Evolutionary conservation across 345 rosid genomes (phyloP), one percentile per base, ranked within the genome.

Genomic region (Noccaea caerulescens): DNA sequence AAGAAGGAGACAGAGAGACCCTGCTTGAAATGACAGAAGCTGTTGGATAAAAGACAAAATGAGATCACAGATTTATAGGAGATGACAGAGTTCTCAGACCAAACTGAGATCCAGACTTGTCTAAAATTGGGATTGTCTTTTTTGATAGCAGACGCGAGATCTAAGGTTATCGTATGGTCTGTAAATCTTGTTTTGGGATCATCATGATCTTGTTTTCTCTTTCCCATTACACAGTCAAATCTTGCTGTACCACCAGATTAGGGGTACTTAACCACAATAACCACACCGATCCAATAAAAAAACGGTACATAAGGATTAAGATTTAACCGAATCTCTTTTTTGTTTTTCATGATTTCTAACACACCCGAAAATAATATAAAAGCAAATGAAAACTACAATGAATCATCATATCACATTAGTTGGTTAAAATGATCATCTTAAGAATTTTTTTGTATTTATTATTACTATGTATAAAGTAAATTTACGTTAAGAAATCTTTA

Each of bases 91-190:
- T 66, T 66, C 45, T 33, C 60, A 32, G 61, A 66, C 23, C 16
- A 75, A 53, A 68, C 58, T 68, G 69, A 49, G 79, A 68, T 68
- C 44, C 58, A 61, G 14, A 45, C 13, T 61, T 75, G 51, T 68
- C 79, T 68, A 75, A 75, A 75, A 36, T 14, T 75, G 51, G 65
- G 13, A 20, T 20, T 25, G 52, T 67, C 57, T 34, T 33, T 11
- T 33, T 11, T 1, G 11, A 74, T 45, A 61, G 52, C 16, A 11
- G 0, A 39, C 4, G 61, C 61, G 39, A 42, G 61, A 58, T 50
- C 30, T 18, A n/a, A n/a, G 77, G 55, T 49, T 32, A 16, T 30
- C 13, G 66, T 46, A 47, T 72, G 71, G 66, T 16, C 57, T 25
- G 63, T 14, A 42, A 73, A 13, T 16, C 7, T 47, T 5, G 9